Conservation (phyloP, 116 monocot genomes). For the Trichopus zeylanicus region DNA sequence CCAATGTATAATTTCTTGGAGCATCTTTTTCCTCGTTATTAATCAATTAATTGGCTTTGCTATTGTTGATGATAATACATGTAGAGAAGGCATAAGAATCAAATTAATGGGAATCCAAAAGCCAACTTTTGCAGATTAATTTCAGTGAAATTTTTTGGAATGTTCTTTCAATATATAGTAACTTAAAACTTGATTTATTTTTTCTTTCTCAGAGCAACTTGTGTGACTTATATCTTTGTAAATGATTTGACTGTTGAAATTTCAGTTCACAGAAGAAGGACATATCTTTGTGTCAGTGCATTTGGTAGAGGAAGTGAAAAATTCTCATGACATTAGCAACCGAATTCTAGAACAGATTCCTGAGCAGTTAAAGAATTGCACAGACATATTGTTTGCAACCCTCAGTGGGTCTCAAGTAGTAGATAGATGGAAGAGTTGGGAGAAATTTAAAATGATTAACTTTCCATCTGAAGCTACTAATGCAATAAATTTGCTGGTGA, state of each 20-base stretch:
- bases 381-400: conserved; percentile 16
- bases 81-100: too few species aligned
- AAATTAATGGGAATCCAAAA: too few species aligned
- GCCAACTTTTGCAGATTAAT: too few species aligned
- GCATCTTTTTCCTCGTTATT: too few species aligned
- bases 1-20: too few species aligned
- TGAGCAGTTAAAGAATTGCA: conserved; percentile 11
- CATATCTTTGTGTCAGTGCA: conserved; percentile 76
- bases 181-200: too few species aligned
- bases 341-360: not conserved
- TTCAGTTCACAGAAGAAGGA: conserved; percentile 79
- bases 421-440: conserved; percentile 49
- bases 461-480: conserved; percentile 20
- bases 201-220: too few species aligned
- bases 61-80: too few species aligned
- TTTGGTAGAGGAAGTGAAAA: conserved; percentile 46
- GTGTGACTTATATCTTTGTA: not conserved
- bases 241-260: conserved; percentile 1
- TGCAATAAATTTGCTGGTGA: conserved; percentile 48
- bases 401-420: conserved; percentile 58
- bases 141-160: too few species aligned
- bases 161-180: not conserved
- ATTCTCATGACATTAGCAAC: conserved; percentile 11
- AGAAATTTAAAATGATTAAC: conserved; percentile 36
- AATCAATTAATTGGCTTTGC: too few species aligned